Evolutionary conservation across 2,329 filamentous ascomycete genomes (phyloP).

Genomic region (Phialocephala subalpina): DNA sequence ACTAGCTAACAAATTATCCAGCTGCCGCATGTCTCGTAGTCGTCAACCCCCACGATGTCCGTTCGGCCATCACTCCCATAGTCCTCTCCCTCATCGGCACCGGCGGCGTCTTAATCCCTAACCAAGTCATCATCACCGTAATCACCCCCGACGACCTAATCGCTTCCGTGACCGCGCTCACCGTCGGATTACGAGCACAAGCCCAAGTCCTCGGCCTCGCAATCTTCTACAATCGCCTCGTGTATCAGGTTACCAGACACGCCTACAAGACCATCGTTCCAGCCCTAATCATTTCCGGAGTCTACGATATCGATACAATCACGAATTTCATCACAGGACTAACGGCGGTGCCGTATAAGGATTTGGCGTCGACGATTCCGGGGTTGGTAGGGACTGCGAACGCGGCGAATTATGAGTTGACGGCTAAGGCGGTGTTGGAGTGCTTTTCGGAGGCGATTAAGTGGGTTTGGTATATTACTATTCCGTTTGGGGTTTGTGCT

Average conservation of each 20-base stretch:
- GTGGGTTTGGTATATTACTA: constrained; percentile 59
- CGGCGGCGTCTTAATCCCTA: constrained; percentile 71
- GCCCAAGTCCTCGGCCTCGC: constrained; percentile 70
- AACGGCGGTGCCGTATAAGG: constrained; percentile 47
- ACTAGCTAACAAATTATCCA: not conserved
- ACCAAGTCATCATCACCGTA: constrained; percentile 70
- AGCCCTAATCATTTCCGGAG: constrained; percentile 41
- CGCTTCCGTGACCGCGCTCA: constrained; percentile 70
- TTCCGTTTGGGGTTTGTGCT: constrained; percentile 57
- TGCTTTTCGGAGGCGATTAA: constrained; percentile 47
- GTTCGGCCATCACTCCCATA: constrained; percentile 61
- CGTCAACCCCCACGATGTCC: constrained; percentile 58
- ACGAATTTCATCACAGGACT: constrained; percentile 51
- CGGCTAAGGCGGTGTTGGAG: constrained; percentile 43
- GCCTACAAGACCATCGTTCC: constrained; percentile 14
- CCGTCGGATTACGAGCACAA: constrained; percentile 69
- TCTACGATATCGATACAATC: constrained; percentile 49
- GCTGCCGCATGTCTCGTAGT: constrained; percentile 55
- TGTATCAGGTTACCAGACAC: constrained; percentile 45
- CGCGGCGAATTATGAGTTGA: constrained; percentile 55
- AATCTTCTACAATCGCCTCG: constrained; percentile 60
- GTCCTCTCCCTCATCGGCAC: constrained; percentile 68
- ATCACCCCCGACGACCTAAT: constrained; percentile 74
- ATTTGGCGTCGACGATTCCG: constrained; percentile 10
- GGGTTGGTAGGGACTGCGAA: constrained; percentile 48